Base-by-base conservation (phyloP, 306 rosid species). In the Fragaria ananassa region DNA sequence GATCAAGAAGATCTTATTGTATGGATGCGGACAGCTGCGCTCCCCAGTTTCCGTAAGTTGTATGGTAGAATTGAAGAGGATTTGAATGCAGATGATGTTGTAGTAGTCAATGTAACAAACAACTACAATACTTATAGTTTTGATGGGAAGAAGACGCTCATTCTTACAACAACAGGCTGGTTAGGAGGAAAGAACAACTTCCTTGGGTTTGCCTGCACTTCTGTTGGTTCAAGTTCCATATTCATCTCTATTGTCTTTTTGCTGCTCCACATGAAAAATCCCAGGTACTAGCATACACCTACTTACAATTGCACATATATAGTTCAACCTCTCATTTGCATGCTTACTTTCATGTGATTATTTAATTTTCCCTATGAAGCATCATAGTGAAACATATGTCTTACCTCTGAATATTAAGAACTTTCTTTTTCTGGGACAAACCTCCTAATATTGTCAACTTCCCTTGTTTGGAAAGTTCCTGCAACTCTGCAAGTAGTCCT, bases 21-120 rank as follows among this genome's bases (percentile, higher is more conserved):
- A 65, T 92, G 98, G 98, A 95, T 95, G 97, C 91, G 98, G 54
- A 92, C 97, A 42, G 97, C 98, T 75, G 98, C 98, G 13, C 98
- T 95, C 31, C 97, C 98, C 68, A 88, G 85, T 86, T 95, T 95
- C 87, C 79, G 97, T 64, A 95, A 95, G 87, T 81, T 95, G 86
- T 92, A 92, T 12, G 98, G 97, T 75, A 90, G 85, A 92, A 92
- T 95, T 57, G 97, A 92, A 81, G 93, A 89, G 85, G 95, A 95
- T 85, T 83, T 95, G 93, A 87, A 92, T 35, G 92, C 82, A 41
- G 92, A 85, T 78, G 98, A 92, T 79, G 96, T 86, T 76, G 79
- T 95, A 47, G 82, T 74, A 17, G 93, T 95, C 74, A 87, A 86
- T 46, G 70, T 95, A 64, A 81, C 58, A 81, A 95, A 92, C 83